phyloP scores from a whole-genome alignment of 257 asterid genomes.

The Scutellaria barbata region DNA sequence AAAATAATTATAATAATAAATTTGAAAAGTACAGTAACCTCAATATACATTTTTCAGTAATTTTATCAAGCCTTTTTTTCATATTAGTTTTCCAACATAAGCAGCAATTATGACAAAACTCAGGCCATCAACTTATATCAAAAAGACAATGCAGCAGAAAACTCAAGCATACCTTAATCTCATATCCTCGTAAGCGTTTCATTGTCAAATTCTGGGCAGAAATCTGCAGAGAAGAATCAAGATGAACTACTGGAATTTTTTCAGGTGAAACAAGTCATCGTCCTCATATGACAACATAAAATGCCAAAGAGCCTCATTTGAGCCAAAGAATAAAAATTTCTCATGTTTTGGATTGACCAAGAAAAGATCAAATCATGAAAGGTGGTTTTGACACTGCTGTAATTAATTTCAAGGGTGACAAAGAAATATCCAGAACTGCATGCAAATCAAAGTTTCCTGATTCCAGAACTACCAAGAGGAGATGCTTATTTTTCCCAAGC shows the following conservation, averaged over 20 bases:
- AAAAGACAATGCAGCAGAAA: constrained; percentile 17
- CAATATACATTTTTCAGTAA: too few species aligned
- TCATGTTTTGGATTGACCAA: not conserved
- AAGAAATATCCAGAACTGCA: not conserved
- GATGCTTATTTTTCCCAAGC: too few species aligned
- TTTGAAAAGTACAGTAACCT: too few species aligned
- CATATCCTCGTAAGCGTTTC: constrained; percentile 91
- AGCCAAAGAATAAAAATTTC: not conserved
- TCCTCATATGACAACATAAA: not conserved
- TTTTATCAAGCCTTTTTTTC: too few species aligned
- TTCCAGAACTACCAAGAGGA: too few species aligned
- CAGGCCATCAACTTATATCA: too few species aligned
- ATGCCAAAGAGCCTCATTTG: not conserved
- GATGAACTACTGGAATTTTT: constrained; percentile 31
- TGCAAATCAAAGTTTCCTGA: not conserved
- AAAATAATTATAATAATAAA: too few species aligned
- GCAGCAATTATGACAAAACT: too few species aligned
- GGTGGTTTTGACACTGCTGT: not conserved
- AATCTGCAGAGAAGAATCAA: constrained; percentile 60
- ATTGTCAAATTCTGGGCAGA: constrained; percentile 83
- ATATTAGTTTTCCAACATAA: too few species aligned
- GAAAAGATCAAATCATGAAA: not conserved
- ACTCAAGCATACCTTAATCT: constrained; percentile 70
- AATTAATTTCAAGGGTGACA: not conserved
- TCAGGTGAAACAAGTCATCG: constrained; percentile 18